Percentiles rank a stretch among this genome's conserved stretches.
Conservation (phyloP, 139 green algal species). For the Haematococcus sp. region DNA sequence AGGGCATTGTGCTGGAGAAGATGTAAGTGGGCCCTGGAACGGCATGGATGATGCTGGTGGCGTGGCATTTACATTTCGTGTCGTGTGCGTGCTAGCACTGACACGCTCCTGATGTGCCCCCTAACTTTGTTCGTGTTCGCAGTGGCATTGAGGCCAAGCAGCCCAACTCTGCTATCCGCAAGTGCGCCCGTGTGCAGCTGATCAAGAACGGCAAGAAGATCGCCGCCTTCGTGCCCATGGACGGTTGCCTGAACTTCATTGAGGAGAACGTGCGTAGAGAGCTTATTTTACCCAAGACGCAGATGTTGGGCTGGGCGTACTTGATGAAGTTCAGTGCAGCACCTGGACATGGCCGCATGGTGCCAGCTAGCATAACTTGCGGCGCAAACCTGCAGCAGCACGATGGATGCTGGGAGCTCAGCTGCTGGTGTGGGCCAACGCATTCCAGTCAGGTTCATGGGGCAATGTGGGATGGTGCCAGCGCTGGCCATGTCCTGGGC, state of each 20-base stretch:
- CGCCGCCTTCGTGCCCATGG: conserved; percentile 98
- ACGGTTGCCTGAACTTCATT: conserved; percentile 99
- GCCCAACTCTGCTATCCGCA: conserved; percentile 99
- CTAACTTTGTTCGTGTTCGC: conserved; percentile 16
- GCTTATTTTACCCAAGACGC: too few relatives aligned
- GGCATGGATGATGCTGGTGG: neutral
- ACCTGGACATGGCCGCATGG: too few relatives aligned
- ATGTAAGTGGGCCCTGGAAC: conserved; percentile 67
- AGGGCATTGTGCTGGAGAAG: conserved; percentile 99
- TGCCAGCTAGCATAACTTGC: too few relatives aligned
- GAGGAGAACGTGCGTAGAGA: conserved; percentile 96
- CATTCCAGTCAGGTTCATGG: too few relatives aligned
- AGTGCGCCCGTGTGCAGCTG: conserved; percentile 99
- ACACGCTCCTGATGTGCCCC: neutral
- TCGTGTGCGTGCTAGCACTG: neutral
- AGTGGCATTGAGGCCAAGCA: conserved; percentile 99
- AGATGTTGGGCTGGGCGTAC: too few relatives aligned
- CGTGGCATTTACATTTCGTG: neutral
- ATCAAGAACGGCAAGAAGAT: conserved; percentile 99
- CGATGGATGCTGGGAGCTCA: too few relatives aligned
- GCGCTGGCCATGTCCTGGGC: conserved; percentile 5
- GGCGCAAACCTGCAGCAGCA: too few relatives aligned
- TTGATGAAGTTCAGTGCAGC: neutral
- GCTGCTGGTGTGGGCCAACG: too few relatives aligned
- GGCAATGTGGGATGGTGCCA: too few relatives aligned